Conservation (phyloP, 2,329 filamentous ascomycete genomes). For the Paraconiothyrium brasiliense region DNA sequence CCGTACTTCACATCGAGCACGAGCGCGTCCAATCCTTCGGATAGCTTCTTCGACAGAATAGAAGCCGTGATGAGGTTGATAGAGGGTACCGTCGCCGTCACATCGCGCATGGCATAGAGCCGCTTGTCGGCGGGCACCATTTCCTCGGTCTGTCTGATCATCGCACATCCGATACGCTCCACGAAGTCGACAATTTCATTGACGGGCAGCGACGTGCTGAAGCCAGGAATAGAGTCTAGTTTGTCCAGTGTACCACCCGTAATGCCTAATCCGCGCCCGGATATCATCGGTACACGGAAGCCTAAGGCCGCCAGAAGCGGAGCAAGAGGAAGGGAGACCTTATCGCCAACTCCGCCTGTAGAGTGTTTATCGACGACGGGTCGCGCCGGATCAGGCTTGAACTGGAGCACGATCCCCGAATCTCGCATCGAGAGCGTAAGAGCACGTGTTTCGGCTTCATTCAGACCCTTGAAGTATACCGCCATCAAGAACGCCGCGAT, state of each 20-base stretch:
- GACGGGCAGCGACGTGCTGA: neutral
- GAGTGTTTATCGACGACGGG: constrained; percentile 2
- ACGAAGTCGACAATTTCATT: neutral
- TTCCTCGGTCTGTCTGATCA: neutral
- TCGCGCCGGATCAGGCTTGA: neutral
- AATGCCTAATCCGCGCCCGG: neutral
- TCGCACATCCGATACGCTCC: neutral
- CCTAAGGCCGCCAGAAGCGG: neutral
- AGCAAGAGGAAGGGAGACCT: neutral
- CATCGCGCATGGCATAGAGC: constrained; percentile 1
- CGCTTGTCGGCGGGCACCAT: constrained; percentile 1
- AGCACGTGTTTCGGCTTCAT: neutral
- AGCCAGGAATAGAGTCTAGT: neutral
- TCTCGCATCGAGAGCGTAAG: neutral
- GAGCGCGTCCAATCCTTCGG: constrained; percentile 4
- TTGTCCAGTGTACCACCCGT: neutral
- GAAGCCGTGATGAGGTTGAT: constrained; percentile 7
- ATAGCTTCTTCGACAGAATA: neutral
- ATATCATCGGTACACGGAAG: constrained; percentile 1
- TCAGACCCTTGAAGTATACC: neutral
- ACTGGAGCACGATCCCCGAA: neutral
- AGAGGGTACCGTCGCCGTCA: constrained; percentile 2
- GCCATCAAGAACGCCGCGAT: neutral
- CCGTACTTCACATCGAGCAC: constrained; percentile 4
- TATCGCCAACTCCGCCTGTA: neutral